Evolutionary conservation across 225 moss, liverwort and hornwort genomes (phyloP).

Genomic region (Neckera pumila): DNA sequence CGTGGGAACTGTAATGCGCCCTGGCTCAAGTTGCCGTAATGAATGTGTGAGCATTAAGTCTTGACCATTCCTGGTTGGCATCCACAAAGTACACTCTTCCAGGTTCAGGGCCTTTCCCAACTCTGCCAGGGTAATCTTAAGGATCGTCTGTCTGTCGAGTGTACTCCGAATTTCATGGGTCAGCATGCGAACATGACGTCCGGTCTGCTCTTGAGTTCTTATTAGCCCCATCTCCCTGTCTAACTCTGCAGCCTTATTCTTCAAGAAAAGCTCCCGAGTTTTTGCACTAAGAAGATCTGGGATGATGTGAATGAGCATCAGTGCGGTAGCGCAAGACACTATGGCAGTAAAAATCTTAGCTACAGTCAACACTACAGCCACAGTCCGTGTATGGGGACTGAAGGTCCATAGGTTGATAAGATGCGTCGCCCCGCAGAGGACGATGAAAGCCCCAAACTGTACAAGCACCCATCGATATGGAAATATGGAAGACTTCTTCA

Average conservation of each 20-base stretch:
- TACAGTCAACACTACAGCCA: slow-evolving; percentile 50
- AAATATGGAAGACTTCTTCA: slow-evolving; percentile 54
- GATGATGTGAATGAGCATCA: slow-evolving; percentile 63
- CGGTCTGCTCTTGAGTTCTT: slow-evolving; percentile 35
- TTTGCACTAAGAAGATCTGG: slow-evolving; percentile 56
- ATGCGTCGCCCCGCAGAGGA: slow-evolving; percentile 55
- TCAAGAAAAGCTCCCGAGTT: slow-evolving; percentile 50
- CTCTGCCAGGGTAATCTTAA: slow-evolving; percentile 47
- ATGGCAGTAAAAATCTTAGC: slow-evolving; percentile 53
- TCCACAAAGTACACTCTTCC: slow-evolving; percentile 62
- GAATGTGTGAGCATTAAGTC: slow-evolving; percentile 46
- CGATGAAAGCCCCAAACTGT: slow-evolving; percentile 61
- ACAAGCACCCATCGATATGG: slow-evolving; percentile 65
- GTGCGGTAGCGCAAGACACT: slow-evolving; percentile 58
- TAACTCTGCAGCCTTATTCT: slow-evolving; percentile 60
- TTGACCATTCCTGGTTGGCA: slow-evolving; percentile 41
- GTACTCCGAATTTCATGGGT: slow-evolving; percentile 52
- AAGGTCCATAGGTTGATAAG: slow-evolving; percentile 61
- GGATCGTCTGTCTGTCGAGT: slow-evolving; percentile 41
- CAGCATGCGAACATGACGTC: slow-evolving; percentile 48
- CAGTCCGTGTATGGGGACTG: slow-evolving; percentile 45
- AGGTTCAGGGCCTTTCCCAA: slow-evolving; percentile 42
- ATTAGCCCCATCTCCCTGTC: slow-evolving; percentile 57
- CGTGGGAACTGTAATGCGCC: slow-evolving; percentile 11
- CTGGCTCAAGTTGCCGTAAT: slow-evolving; percentile 35